Evolutionary conservation across 2,329 filamentous ascomycete species (phyloP).

Genomic region (Aspergillus sp.): DNA sequence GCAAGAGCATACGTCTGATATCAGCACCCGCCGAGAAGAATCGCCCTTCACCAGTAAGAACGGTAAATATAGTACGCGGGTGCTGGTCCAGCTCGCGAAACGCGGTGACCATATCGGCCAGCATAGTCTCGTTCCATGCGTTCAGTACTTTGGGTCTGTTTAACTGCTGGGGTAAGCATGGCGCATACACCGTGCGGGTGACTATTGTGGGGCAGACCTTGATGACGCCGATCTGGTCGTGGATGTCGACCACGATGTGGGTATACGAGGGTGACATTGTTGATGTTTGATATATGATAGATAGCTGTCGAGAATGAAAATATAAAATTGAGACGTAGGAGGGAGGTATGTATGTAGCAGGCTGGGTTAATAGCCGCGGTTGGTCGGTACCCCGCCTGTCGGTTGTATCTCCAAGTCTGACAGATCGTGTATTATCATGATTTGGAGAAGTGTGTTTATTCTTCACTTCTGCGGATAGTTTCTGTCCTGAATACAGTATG

Average conservation of each 20-base stretch:
- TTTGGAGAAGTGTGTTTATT: too few species aligned
- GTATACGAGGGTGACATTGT: neutral
- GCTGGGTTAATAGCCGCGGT: too few species aligned
- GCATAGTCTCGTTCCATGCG: neutral
- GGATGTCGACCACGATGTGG: neutral
- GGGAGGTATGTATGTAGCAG: too few species aligned
- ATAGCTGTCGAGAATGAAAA: too few species aligned
- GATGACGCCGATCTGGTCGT: constrained; percentile 5
- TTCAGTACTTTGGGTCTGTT: constrained; percentile 6
- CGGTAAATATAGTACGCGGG: constrained; percentile 4
- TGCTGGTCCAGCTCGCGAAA: constrained; percentile 8
- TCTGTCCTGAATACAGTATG: too few species aligned
- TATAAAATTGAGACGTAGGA: neutral
- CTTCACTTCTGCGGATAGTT: too few species aligned
- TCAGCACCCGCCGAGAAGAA: constrained; percentile 12
- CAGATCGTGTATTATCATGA: too few species aligned
- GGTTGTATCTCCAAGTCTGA: too few species aligned
- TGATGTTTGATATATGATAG: too few species aligned
- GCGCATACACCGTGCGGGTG: neutral
- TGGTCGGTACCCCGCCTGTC: too few species aligned
- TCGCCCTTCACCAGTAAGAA: constrained; percentile 10
- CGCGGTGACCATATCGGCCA: constrained; percentile 1
- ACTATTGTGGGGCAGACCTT: neutral
- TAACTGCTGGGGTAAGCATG: neutral
- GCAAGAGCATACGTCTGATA: neutral